Base-by-base conservation (phyloP, 1,139 yeast genomes). In the Taphrina deformans region DNA sequence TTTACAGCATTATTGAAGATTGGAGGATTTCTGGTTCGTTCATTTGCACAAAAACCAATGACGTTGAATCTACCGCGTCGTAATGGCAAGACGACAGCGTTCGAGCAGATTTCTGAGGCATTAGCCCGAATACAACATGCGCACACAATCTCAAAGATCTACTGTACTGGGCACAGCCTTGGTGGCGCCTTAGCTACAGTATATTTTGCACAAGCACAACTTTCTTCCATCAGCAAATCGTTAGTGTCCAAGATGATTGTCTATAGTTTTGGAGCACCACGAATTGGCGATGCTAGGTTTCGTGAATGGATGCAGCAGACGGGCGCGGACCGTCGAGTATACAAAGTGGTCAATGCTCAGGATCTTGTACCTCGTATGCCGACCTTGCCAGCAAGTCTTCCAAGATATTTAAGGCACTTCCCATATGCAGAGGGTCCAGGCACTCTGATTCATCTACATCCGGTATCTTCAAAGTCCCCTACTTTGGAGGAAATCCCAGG, bases 311-410 rank as follows among this genome's bases (percentile, higher is more conserved):
- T 61, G 59, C 38, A 61, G 14, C 31, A 41, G n/a, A 16, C 33
- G 12, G 59, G 56, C 5, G 46, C 35, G 9, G 44, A 56, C 26
- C 41, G 52, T 23, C 27, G 40, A 3, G 33, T 61, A 12, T 61
- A 26, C 35, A 52, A 61, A 21, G 53, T 61, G 2, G 65, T 61
- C 26, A 61, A 61, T 53, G 59, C 59, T 26, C 59, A 61, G 16
- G 65, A 61, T 44, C 41, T 61, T 26, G 59, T 61, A 16, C 65
- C 65, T 21, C 52, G 65, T n/a, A 46, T 50, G 59, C 59, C 65
- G 1, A 29, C 45, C 10, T 14, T 61, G 14, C 59, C 59, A 16
- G 51, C 41, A 9, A 26, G 31, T 31, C 52, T 55, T 9, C 65
- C 65, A 14, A 40, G 23, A 18, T 16, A 14, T 23, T 21, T 50